Base-by-base conservation (phyloP, 2,329 filamentous ascomycete species). In the Aspergillus proliferans region DNA sequence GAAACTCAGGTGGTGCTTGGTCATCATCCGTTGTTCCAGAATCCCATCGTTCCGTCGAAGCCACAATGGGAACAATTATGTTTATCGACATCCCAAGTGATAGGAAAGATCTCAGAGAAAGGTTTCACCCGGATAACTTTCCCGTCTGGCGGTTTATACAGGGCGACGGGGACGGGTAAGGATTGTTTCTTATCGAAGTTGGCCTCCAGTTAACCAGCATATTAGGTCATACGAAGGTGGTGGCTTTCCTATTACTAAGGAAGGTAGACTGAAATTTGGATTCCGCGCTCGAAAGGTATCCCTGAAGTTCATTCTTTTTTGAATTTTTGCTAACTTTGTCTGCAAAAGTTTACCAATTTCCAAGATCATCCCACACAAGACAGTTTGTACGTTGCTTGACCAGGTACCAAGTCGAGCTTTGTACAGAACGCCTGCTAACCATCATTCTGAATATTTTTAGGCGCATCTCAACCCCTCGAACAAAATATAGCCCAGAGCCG, bases 31-130 rank as follows among this genome's bases (percentile, higher is more conserved):
- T 67, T 34, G 45, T 67, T 38, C 63, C 65, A 3, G 58, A 64
- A 39, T 52, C 58, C 7, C 48, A 61, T 28, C 52, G 47, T 1
- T 52, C 67, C 0, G 58, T 68, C 7, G 70, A 73, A 53, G 63
- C 71, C 0, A 72, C 71, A 15, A 65, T 61, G 22, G 70, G 71
- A 12, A 67, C 60, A 10, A 60, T 73, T 10, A 53, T 68, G 24
- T 64, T 64, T 15, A 62, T 71, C 19, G 52, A 51, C 33, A 45
- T 53, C 15, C 52, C 52, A 39, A 19, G 28, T 7, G 41, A 53
- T 57, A 68, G 67, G 10, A 53, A 47, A n/a, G 62, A 66, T 38
- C 58, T 72, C 1, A 65, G 65, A 61, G 47, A 64, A 2, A 65
- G 58, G 22, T 71, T 66, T 46, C 48, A 57, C 10, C 64, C 66